phyloP scores from a whole-genome alignment of 2,329 filamentous ascomycete genomes.

The Diatrype stigma region DNA sequence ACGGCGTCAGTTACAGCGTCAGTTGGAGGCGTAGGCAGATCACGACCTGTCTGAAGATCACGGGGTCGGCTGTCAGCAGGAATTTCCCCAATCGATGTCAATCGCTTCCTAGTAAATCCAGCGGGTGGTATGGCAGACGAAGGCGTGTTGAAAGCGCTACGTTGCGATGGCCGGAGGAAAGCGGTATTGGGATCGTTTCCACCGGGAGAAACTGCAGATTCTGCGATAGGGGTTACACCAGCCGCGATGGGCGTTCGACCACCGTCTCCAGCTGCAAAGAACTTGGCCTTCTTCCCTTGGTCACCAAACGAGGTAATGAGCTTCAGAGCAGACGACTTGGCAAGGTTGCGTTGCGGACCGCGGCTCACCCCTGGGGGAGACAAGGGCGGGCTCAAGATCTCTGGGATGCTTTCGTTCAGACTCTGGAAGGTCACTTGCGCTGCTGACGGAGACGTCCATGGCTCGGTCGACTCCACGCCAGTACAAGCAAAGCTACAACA shows the following conservation, averaged over 20 bases:
- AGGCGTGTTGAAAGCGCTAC: constrained; percentile 66
- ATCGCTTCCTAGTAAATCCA: constrained; percentile 58
- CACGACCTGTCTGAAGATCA: constrained; percentile 23
- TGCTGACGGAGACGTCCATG: constrained; percentile 83
- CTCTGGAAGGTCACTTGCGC: constrained; percentile 54
- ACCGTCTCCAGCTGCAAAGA: constrained; percentile 54
- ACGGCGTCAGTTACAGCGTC: constrained; percentile 20
- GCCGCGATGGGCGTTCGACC: constrained; percentile 72
- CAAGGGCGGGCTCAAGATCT: constrained; percentile 65
- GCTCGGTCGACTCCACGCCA: constrained; percentile 76
- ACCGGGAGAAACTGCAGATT: constrained; percentile 70
- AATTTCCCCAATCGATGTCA: constrained; percentile 74
- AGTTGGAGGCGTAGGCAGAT: constrained; percentile 19
- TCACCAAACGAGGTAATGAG: constrained; percentile 86
- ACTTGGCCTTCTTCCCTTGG: constrained; percentile 56
- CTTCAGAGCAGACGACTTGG: constrained; percentile 80
- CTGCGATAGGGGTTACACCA: constrained; percentile 83
- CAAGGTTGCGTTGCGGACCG: constrained; percentile 59
- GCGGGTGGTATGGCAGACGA: constrained; percentile 62
- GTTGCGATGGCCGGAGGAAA: constrained; percentile 62
- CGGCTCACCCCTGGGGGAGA: constrained; percentile 65
- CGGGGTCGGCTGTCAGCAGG: constrained; percentile 34
- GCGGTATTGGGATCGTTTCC: constrained; percentile 63
- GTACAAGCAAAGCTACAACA: constrained; percentile 74
- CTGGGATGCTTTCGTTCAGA: constrained; percentile 51